Conservation (phyloP, 1,284 basidiomycete species). For the Moesziomyces aphidis region DNA sequence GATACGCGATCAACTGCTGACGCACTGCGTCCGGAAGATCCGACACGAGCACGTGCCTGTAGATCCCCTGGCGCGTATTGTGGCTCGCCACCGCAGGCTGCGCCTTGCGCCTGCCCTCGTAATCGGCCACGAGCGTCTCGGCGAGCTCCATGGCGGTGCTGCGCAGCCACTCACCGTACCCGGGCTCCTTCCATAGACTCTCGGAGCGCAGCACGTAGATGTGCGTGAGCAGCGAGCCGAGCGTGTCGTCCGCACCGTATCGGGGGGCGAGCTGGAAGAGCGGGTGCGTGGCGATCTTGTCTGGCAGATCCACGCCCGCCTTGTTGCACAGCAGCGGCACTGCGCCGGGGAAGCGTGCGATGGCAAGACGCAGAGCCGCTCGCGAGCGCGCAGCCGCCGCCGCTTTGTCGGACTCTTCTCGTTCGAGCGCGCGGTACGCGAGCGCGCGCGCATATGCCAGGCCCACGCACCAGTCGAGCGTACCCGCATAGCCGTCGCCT, state of each 20-base stretch:
- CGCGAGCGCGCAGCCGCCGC: conserved; percentile 21
- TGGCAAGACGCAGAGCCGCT: conserved; percentile 55
- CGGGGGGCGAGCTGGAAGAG: conserved; percentile 23
- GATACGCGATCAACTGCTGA: conserved; percentile 56
- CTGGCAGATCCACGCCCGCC: conserved; percentile 44
- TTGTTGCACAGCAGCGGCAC: conserved; percentile 59
- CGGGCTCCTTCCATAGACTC: conserved; percentile 63
- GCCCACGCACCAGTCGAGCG: conserved; percentile 64
- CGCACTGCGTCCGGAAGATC: conserved; percentile 62
- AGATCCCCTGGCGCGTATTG: conserved; percentile 51
- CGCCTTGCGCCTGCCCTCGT: conserved; percentile 4
- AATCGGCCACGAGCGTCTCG: conserved; percentile 18
- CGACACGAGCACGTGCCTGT: conserved; percentile 64
- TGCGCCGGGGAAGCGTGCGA: conserved; percentile 57
- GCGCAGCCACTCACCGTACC: conserved; percentile 50
- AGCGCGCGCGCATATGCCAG: conserved; percentile 56
- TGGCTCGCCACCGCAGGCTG: conserved; percentile 25
- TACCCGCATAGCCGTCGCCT: conserved; percentile 28
- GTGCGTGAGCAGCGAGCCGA: conserved; percentile 55
- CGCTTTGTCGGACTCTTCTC: conserved; percentile 51
- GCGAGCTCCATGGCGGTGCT: conserved; percentile 27
- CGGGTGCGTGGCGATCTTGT: conserved; percentile 25
- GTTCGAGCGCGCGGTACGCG: conserved; percentile 54
- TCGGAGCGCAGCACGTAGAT: conserved; percentile 62
- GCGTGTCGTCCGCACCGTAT: conserved; percentile 24